Evolutionary conservation across 176 grass and related monocot species (phyloP), one percentile per base, ranked within the genome.

Genomic region (Alopecurus myosuroides): DNA sequence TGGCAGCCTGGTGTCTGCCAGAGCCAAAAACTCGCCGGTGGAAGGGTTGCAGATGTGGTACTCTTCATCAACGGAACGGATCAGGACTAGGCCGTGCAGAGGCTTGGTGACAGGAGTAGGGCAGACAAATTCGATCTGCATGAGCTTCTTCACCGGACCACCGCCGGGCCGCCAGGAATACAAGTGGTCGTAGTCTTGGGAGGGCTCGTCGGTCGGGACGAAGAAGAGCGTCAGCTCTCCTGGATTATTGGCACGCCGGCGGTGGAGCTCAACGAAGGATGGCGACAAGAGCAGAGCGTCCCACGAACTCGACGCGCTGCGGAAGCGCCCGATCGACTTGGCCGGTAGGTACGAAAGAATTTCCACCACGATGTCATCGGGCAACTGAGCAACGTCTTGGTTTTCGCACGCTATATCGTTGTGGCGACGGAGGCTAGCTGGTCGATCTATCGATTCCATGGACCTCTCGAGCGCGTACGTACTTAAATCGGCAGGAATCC

Each of bases 51-150:
- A 65, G 14, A 65, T 7, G 30, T 36, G 31, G 31, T 66, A 66
- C 1, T 0, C 1, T 4, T 1, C 4, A n/a, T n/a, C n/a, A n/a
- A n/a, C n/a, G n/a, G n/a, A n/a, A n/a, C n/a, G n/a, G n/a, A n/a
- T n/a, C n/a, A 84, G 70, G 48, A 63, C 29, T 4, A 84, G 70
- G 33, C 80, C 80, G 17, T n/a, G 81, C 17, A 70, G 56, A 4
- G 66, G 15, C 34, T 42, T 44, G 17, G 29, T 35, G 19, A 76
- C 0, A 0, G 56, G 55, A 6, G 55, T 2, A 29, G n/a, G n/a
- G n/a, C n/a, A n/a, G n/a, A n/a, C n/a, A n/a, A n/a, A n/a, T n/a
- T 71, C 8, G 42, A n/a, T 28, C 4, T 14, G 18, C 82, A 37
- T 36, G 30, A 75, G 20, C 81, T 26, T 75, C 7, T 75, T 71